Evolutionary conservation across 495 filamentous ascomycete species (phyloP).

Genomic region (Usnea hakonensis): DNA sequence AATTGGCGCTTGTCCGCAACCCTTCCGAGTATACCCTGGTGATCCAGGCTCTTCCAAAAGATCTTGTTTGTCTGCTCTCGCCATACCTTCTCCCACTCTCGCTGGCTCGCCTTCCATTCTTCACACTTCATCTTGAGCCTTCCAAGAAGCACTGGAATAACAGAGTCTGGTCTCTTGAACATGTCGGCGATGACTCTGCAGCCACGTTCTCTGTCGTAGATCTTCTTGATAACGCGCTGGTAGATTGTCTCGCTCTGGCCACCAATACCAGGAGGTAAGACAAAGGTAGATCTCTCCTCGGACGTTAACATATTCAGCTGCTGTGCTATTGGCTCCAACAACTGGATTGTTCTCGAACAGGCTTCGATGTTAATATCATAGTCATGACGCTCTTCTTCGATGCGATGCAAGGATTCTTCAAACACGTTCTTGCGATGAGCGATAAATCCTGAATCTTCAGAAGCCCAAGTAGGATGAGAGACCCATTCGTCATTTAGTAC

Average conservation of each 20-base stretch:
- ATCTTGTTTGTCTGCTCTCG: constrained; percentile 83
- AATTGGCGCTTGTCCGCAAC: constrained; percentile 81
- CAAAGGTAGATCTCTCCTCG: constrained; percentile 62
- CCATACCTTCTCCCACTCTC: constrained; percentile 99
- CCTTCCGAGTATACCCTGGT: constrained; percentile 83
- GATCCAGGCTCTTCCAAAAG: constrained; percentile 92
- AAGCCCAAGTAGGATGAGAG: constrained; percentile 97
- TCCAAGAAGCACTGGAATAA: constrained; percentile 77
- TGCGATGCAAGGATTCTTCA: constrained; percentile 88
- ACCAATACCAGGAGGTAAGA: constrained; percentile 73
- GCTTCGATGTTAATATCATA: constrained; percentile 98
- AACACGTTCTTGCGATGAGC: constrained; percentile 92
- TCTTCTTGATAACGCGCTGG: constrained; percentile 93
- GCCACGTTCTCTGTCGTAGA: constrained; percentile 84
- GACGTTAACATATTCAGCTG: constrained; percentile 68
- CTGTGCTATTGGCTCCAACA: constrained; percentile 87
- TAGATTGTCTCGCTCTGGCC: constrained; percentile 94
- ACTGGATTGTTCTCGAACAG: constrained; percentile 83
- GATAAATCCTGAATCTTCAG: constrained; percentile 96
- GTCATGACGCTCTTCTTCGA: constrained; percentile 97
- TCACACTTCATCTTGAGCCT: constrained; percentile 89
- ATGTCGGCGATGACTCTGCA: constrained; percentile 74
- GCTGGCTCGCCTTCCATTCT: constrained; percentile 92
- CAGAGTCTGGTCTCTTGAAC: constrained; percentile 69
- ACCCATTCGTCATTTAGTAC: constrained; percentile 98